Conservation (phyloP, 331 rosid genomes). For the Acacia concinna region DNA sequence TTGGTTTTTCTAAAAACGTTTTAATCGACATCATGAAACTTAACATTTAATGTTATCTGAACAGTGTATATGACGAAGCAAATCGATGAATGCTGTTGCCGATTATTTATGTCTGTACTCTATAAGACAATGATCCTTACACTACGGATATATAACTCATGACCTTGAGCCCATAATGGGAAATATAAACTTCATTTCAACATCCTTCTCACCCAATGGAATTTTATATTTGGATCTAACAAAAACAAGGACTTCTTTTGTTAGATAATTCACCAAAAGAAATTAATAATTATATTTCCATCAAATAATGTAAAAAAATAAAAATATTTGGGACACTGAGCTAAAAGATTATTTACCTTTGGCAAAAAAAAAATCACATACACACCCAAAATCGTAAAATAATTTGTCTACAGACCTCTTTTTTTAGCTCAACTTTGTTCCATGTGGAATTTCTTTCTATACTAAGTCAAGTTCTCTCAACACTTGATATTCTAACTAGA, state of each 20-base stretch:
- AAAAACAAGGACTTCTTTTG: background rate
- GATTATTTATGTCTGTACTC: background rate
- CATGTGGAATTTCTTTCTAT: too few species aligned
- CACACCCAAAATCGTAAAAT: background rate
- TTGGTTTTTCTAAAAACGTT: background rate
- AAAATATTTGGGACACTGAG: too few species aligned
- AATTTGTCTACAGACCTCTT: background rate
- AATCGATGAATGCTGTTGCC: background rate
- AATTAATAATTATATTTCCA: background rate
- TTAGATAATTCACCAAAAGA: background rate
- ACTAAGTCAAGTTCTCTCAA: background rate
- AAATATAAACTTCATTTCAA: background rate
- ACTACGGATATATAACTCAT: background rate
- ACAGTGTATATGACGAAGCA: background rate
- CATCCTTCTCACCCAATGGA: background rate
- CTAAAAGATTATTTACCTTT: too few species aligned
- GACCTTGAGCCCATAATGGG: background rate
- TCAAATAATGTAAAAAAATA: too few species aligned
- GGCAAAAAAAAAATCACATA: too few species aligned
- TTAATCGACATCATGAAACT: background rate
- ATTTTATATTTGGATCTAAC: background rate
- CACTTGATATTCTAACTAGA: background rate
- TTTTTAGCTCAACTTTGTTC: too few species aligned
- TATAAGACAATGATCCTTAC: background rate
- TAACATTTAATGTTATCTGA: background rate